These are phyloP conservation scores for Cruciata laevipes DNA, from an alignment of 257 asterid genomes.

Conservation along the genomic window DNA sequence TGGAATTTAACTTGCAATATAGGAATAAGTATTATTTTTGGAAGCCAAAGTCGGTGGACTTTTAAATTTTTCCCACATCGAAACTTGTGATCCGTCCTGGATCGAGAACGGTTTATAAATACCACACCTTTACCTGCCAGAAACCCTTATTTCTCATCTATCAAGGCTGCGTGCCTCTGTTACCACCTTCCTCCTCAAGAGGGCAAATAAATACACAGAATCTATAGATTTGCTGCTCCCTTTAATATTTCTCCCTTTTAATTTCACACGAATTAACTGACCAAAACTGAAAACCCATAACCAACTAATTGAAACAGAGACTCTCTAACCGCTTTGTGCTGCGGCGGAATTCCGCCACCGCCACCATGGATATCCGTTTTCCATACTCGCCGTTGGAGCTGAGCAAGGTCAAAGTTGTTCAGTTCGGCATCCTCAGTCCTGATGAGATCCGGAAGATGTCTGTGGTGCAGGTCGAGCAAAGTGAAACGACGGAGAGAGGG, in stretches of 20 bases:
- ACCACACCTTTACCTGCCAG: no score
- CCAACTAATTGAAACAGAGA: neutral
- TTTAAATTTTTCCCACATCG: no score
- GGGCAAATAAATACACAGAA: slow-evolving; percentile 10
- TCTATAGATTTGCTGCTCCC: neutral
- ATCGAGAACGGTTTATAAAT: no score
- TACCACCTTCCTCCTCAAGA: slow-evolving; percentile 8
- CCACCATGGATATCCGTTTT: slow-evolving; percentile 69
- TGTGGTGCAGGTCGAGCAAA: slow-evolving; percentile 86
- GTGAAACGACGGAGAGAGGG: slow-evolving; percentile 94
- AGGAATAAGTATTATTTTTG: no score
- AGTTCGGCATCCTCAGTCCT: slow-evolving; percentile 88
- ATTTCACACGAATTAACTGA: no score
- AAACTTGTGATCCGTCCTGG: no score
- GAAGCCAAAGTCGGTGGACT: no score
- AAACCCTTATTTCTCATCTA: no score
- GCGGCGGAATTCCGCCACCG: slow-evolving; percentile 5
- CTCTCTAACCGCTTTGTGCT: neutral
- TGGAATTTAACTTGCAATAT: no score
- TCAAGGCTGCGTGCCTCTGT: no score
- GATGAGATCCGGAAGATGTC: slow-evolving; percentile 98
- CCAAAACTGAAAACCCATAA: no score
- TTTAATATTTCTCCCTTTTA: no score
- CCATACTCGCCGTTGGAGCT: slow-evolving; percentile 96
- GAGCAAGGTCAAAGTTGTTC: slow-evolving; percentile 73